Evolutionary conservation across 371 early-diverging fungal genomes (phyloP).

Genomic region (Apophysomyces trapeziformis): DNA sequence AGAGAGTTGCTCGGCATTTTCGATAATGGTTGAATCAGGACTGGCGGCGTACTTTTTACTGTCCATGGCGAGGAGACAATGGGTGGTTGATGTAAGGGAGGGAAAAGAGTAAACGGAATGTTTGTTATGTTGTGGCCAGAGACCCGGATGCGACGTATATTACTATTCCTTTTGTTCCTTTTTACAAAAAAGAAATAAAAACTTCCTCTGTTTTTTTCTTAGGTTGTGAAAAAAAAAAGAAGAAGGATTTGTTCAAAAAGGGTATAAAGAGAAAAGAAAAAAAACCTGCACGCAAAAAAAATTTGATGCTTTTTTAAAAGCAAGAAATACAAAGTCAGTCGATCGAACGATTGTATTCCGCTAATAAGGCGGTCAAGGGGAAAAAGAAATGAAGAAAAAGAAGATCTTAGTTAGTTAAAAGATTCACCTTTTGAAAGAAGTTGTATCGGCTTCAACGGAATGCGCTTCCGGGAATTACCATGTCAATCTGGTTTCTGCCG

Average conservation of each 20-base stretch:
- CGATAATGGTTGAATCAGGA: slow-evolving; percentile 28
- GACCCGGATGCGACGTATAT: slow-evolving; percentile 41
- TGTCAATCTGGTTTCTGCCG: no score
- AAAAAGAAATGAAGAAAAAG: no score
- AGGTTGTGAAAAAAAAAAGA: slow-evolving; percentile 8
- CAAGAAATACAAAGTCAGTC: slow-evolving; percentile 6
- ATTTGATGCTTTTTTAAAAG: background rate
- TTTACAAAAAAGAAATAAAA: slow-evolving; percentile 10
- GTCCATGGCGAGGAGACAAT: slow-evolving; percentile 10
- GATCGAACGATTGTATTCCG: background rate
- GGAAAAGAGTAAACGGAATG: slow-evolving; percentile 18
- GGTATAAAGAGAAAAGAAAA: background rate
- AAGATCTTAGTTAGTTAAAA: no score
- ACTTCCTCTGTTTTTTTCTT: slow-evolving; percentile 7
- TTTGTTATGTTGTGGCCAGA: slow-evolving; percentile 41
- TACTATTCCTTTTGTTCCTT: slow-evolving; percentile 2
- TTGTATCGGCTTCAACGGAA: slow-evolving; percentile 4
- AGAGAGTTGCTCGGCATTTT: slow-evolving; percentile 25
- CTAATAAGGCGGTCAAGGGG: background rate
- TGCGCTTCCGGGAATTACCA: background rate
- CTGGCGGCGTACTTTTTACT: slow-evolving; percentile 15
- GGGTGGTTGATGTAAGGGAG: slow-evolving; percentile 14
- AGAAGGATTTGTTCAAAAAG: slow-evolving; percentile 4
- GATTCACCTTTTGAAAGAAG: no score
- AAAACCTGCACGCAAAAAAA: background rate